phyloP scores from a whole-genome alignment of 1,284 basidiomycete genomes.

The Puccinia coronata region DNA sequence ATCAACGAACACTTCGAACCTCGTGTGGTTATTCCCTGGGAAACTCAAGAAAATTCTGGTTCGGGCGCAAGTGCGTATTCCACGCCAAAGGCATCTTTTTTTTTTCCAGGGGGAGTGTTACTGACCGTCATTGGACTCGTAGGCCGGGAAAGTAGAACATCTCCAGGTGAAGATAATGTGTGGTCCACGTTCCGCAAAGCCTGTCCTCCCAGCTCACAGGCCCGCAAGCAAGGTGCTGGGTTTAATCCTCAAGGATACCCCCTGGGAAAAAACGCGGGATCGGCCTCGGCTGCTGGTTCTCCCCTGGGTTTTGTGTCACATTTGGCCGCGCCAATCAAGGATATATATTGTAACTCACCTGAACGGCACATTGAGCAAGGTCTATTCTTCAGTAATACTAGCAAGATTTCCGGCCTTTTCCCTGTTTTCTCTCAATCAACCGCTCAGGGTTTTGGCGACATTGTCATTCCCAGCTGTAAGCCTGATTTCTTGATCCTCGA shows the following conservation, averaged over 20 bases:
- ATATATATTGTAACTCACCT: conserved; percentile 22
- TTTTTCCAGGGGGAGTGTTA: neutral
- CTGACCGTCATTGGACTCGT: neutral
- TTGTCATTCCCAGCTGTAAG: conserved; percentile 44
- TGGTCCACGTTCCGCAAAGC: conserved; percentile 26
- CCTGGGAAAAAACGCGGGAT: too few relatives aligned
- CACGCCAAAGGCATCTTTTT: neutral
- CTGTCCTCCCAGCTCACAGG: conserved; percentile 33
- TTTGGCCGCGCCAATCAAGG: conserved; percentile 20
- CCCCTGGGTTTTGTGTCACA: conserved; percentile 12
- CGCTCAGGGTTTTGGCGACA: conserved; percentile 41
- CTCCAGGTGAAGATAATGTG: neutral
- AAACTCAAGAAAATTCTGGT: neutral
- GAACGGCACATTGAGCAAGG: conserved; percentile 31
- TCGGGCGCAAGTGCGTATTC: neutral
- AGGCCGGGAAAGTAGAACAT: neutral
- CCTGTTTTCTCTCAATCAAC: conserved; percentile 46
- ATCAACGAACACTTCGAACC: conserved; percentile 38
- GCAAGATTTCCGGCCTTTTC: conserved; percentile 28
- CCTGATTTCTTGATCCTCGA: neutral
- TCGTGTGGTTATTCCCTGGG: conserved; percentile 35
- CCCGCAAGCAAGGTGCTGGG: conserved; percentile 8
- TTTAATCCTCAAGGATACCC: neutral
- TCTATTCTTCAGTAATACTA: conserved; percentile 34
- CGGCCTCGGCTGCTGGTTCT: neutral